Evolutionary conservation across 1,284 basidiomycete genomes (phyloP), one percentile per base, ranked within the genome.

Genomic region (Cryptococcus neoformans): DNA sequence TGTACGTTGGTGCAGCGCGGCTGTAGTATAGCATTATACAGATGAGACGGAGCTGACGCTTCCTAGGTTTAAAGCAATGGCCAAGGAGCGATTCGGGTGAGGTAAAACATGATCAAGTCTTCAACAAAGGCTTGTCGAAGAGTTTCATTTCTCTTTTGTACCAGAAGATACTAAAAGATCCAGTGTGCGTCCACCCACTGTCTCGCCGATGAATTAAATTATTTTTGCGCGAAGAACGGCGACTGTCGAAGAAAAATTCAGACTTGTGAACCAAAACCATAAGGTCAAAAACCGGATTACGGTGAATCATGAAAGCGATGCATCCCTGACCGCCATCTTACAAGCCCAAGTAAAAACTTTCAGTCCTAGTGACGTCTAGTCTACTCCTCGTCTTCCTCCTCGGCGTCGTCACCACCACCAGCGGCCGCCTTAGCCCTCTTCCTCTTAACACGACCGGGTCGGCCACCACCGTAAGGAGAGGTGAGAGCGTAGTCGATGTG

Each of bases 401-500:
- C 93, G 61, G 85, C 93, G 63, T 86, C 94, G 68, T 87, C 92
- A 73, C 88, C 91, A 81, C 88, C 90, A 83, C 88, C 92, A 67
- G 89, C 91, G 60, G 94, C 93, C 54, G 92, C 91, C 66, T 87
- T 87, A 67, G 89, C 90, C 74, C 95, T 92, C 92, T 97, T 98
- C 81, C 96, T 87, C 90, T 99, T 98, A 78, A 97, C 93, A 77
- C 96, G 94, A 73, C 96, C 95, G 64, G 94, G 83, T 69, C 95
- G 91, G 70, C 89, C 95, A 77, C 95, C 95, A 78, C 95, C 96
- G 78, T 94, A 98, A 56, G 95, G 95, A 68, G 92, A 96, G 64
- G 90, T 97, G 74, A 96, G 87, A 46, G 95, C 90, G 78, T 97
- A 98, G 85, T 99, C 95, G 78, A 99, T 95, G 86, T 99, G 95